These are phyloP conservation scores for Macrotyloma uniflorum DNA, from an alignment of 306 rosid genomes.

Conservation along the genomic window DNA sequence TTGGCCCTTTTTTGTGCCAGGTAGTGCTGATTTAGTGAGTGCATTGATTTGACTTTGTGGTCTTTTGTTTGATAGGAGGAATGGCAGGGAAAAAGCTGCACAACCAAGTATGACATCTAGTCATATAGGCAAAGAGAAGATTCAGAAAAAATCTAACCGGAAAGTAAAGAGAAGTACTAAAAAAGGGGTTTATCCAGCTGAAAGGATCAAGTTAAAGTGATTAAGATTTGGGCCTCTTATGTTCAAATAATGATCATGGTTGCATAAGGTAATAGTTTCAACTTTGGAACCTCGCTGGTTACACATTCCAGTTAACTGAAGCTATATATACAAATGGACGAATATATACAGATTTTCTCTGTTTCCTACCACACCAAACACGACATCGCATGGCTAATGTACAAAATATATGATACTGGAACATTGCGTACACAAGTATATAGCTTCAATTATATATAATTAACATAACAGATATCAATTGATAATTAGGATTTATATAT, in stretches of 20 bases:
- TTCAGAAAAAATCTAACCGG: slow-evolving; percentile 23
- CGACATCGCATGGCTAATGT: neutral
- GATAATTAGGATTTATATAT: neutral
- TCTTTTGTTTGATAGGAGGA: slow-evolving; percentile 33
- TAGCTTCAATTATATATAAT: neutral
- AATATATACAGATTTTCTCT: neutral
- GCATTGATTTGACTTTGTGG: slow-evolving; percentile 11
- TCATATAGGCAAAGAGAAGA: slow-evolving; percentile 38
- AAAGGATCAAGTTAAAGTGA: slow-evolving; percentile 46
- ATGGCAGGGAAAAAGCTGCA: slow-evolving; percentile 39
- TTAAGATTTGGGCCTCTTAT: slow-evolving; percentile 15
- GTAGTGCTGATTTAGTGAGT: slow-evolving; percentile 21
- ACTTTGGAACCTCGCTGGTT: neutral
- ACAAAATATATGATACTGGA: neutral
- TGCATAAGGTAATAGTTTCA: neutral
- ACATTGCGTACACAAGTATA: neutral
- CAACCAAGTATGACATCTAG: slow-evolving; percentile 34
- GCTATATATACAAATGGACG: neutral
- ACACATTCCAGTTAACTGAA: neutral
- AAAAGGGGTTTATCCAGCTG: slow-evolving; percentile 51
- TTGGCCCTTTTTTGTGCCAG: neutral
- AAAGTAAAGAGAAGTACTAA: slow-evolving; percentile 32
- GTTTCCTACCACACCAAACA: neutral
- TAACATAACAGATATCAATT: neutral
- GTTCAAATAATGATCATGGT: neutral